These are phyloP conservation scores for Salix brachista DNA, from an alignment of 345 rosid genomes.

Conservation along the genomic window DNA sequence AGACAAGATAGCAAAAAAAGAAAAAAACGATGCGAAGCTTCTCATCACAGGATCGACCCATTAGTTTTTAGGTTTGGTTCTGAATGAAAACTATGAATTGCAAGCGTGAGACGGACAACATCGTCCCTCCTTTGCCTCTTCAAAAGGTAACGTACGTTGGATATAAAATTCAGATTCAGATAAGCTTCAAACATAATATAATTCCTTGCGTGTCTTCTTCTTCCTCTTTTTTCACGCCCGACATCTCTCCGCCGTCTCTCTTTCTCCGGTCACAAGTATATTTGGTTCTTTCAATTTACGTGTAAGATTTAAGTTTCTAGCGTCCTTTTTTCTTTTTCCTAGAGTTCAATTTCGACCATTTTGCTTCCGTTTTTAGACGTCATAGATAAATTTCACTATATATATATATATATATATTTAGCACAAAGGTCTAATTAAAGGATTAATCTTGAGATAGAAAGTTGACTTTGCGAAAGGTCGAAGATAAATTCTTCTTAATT, in stretches of 20 bases:
- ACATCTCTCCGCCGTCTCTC: neutral
- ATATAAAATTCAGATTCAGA: neutral
- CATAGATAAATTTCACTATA: neutral
- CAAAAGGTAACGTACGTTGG: neutral
- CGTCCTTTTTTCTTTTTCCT: no score
- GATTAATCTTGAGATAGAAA: no score
- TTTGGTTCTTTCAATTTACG: neutral
- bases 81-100: no score
- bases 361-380: neutral
- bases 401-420: neutral
- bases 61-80: neutral
- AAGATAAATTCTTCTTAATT: no score
- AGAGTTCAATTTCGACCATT: neutral
- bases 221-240: neutral
- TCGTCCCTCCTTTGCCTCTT: neutral
- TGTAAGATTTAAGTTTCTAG: neutral
- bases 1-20: neutral
- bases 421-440: no score
- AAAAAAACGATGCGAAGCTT: neutral
- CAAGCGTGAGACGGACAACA: neutral
- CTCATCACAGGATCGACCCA: neutral
- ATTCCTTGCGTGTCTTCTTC: neutral
- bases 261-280: neutral
- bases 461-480: no score
- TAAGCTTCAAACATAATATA: neutral